Evolutionary conservation across 2,329 filamentous ascomycete species (phyloP), one percentile per base, ranked within the genome.

Genomic region (Phaeoacremonium minimum): DNA sequence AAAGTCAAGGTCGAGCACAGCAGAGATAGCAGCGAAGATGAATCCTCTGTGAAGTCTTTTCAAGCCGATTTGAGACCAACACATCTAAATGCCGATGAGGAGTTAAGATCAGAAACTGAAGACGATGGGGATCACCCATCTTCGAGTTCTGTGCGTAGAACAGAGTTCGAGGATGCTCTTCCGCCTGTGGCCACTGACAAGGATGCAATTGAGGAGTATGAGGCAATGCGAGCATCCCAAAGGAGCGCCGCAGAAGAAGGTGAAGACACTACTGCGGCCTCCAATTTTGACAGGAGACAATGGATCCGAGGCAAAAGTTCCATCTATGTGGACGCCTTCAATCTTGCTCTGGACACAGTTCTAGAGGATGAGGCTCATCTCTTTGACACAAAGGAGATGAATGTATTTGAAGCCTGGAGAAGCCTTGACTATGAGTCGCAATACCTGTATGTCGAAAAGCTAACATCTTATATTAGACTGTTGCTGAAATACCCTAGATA

Each of bases 271-370:
- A 69, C 73, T 43, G 63, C 68, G 26, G 67, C 75, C 7, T 53
- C 84, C 12, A 71, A 71, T 39, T 64, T 78, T 35, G 44, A 56
- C 38, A 44, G 52, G 13, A 57, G 68, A 67, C 34, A 74, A 41
- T 95, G 87, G 87, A 62, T 80, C 5, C 79, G 73, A 50, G 87
- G 88, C 1, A 82, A 80, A 56, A 94, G 83, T 52, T 97, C 90
- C 2, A 87, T 98, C 37, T 98, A 98, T 51, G 88, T 96, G 14
- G 93, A 98, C 63, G 93, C 93, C 1, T 98, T 98, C 69, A 95
- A 95, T 52, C 69, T 97, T 12, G 88, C 91, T 3, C 66, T 98
- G 33, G 83, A 91, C 41, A 95, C 87, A 0, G 93, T 98, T 4
- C 64, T 97, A 11, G 81, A 87, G 33, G 87, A 97, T 39, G 93